Percentiles rank a stretch among this genome's conserved stretches.
These are phyloP conservation scores for Volutella citrinella DNA, from an alignment of 2,329 filamentous ascomycete genomes.

Conservation along the genomic window DNA sequence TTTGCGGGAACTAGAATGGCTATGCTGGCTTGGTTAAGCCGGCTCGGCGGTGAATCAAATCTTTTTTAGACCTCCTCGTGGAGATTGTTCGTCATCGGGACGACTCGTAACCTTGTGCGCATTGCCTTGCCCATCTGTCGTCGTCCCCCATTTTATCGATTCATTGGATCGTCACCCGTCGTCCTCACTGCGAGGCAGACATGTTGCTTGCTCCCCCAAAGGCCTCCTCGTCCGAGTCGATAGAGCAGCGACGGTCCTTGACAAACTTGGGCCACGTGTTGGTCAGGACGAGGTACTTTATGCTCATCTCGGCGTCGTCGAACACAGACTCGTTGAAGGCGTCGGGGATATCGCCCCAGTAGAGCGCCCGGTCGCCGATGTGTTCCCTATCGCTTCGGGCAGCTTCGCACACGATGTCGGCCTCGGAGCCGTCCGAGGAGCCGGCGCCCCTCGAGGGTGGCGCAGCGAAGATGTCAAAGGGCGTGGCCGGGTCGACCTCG, in stretches of 20 bases:
- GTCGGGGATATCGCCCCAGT: slow-evolving; percentile 45
- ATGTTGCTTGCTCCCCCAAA: too few species aligned
- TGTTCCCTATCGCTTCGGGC: slow-evolving; percentile 14
- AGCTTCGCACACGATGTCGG: slow-evolving; percentile 16
- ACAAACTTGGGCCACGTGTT: slow-evolving; percentile 67
- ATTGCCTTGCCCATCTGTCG: too few species aligned
- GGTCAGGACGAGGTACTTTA: slow-evolving; percentile 66
- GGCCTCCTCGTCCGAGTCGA: slow-evolving; percentile 29
- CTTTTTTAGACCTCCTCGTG: too few species aligned
- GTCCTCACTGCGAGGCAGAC: too few species aligned
- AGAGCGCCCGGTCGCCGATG: slow-evolving; percentile 28
- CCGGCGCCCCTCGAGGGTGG: slow-evolving; percentile 17
- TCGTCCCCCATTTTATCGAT: too few species aligned
- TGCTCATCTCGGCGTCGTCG: slow-evolving; percentile 55
- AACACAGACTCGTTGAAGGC: slow-evolving; percentile 55
- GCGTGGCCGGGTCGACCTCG: slow-evolving; percentile 40
- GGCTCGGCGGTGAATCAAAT: too few species aligned
- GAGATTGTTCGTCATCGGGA: too few species aligned
- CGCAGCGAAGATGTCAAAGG: slow-evolving; percentile 37
- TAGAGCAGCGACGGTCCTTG: slow-evolving; percentile 35
- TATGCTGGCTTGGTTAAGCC: too few species aligned
- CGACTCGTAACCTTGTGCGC: too few species aligned
- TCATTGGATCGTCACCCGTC: too few species aligned
- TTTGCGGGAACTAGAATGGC: too few species aligned
- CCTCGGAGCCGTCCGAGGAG: slow-evolving; percentile 20